Evolutionary conservation across 495 filamentous ascomycete genomes (phyloP), one percentile per base, ranked within the genome.

Genomic region (Trichoderma virens): DNA sequence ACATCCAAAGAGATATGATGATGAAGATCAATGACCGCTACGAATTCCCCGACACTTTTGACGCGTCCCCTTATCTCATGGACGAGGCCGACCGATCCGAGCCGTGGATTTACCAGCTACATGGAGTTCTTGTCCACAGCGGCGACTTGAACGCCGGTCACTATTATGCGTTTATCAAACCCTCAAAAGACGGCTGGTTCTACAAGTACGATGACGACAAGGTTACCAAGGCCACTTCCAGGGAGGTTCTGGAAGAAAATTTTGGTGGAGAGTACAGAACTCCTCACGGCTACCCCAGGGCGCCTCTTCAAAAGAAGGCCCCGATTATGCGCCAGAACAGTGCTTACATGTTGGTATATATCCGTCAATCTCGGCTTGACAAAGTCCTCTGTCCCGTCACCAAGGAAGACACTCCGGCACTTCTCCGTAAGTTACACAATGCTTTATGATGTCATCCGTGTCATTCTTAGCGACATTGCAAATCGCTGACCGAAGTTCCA

Each of bases 1-100:
- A 99, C 76, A 86, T 97, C 66, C 87, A 96, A 56, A 87, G 89
- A 61, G 92, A 97, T 73, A 92, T 90, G 27, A 97, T 97, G 94
- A 96, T 93, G 86, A 99, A 99, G 77, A 90, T 99, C 71, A 98
- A 99, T 72, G 94, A 98, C 71, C 89, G 93, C 59, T 96, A 97
- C 74, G 94, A 96, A 65, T 99, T 97, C 73, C 94, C 94, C 5
- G 91, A 97, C 70, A 83, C 89, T 67, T 95, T 95, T 70, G 92
- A 99, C 75, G 90, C 93, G 6, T 78, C 86, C 5, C 91, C 90
- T 11, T 99, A 96, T 71, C 85, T 99, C 20, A 89, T 91, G 60
- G 85, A 89, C 20, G 87, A 91, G 39, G 93, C 92, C 13, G 94
- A 98, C 70, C 88, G 79, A 69, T 93, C 90, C 9, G 92, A 97